Percentiles rank a stretch among this genome's conserved stretches.
Evolutionary conservation across 1,139 yeast genomes (phyloP).

Genomic region (Sugiyamaella neomexicana): DNA sequence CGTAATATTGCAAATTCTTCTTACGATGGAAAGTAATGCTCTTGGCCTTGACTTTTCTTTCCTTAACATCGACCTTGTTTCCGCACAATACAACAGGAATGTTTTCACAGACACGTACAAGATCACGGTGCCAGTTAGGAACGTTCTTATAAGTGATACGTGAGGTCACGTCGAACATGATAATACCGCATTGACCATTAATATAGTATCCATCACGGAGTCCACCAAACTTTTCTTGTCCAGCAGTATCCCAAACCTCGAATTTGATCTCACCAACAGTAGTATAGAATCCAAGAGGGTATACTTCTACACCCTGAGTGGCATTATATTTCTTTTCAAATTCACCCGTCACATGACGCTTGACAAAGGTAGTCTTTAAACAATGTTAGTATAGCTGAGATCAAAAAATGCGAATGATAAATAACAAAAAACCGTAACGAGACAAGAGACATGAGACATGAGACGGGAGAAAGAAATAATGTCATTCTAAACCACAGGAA

Average conservation of each 20-base stretch:
- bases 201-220: conserved; percentile 99
- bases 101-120: conserved; percentile 99
- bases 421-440: too few relatives aligned
- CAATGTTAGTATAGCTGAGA: conserved; percentile 17
- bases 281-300: conserved; percentile 97
- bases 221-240: conserved; percentile 99
- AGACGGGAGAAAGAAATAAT: too few relatives aligned
- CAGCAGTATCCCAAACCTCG: conserved; percentile 99
- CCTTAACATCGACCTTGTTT: conserved; percentile 99
- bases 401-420: too few relatives aligned
- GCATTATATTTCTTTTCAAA: conserved; percentile 99
- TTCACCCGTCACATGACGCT: conserved; percentile 99
- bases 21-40: conserved; percentile 99
- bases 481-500: too few relatives aligned
- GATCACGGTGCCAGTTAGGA: conserved; percentile 98
- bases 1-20: conserved; percentile 99
- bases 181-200: conserved; percentile 99
- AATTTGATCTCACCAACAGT: conserved; percentile 98
- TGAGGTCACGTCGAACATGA: conserved; percentile 99
- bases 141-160: conserved; percentile 99
- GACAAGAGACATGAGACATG: too few relatives aligned
- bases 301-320: conserved; percentile 99
- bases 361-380: conserved; percentile 88
- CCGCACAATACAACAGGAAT: conserved; percentile 99
- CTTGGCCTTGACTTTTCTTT: conserved; percentile 99